Base-by-base conservation (phyloP, 1,139 yeast genomes). In the Magnusiomyces tetraspermus region DNA sequence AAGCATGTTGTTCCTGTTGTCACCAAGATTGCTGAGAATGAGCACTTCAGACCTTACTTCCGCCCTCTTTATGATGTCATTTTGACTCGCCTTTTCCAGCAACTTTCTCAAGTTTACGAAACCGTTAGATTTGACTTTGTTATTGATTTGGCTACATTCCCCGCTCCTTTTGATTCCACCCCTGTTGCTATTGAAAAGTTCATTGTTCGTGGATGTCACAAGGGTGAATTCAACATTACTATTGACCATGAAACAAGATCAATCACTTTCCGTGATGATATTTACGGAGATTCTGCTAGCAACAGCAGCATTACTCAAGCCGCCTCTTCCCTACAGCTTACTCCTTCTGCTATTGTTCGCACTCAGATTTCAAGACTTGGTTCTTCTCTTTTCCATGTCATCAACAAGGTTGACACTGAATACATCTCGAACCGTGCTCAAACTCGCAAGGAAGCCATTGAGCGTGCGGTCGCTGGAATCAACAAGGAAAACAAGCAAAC, bases 241-340 rank as follows among this genome's bases (percentile, higher is more conserved):
- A 85, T 92, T 64, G 96, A 92, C 71, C 97, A 92, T 67, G 94
- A 82, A 63, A 71, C 84, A 45, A 79, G 79, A 60, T 85, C 87
- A 57, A 85, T 90, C 57, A 77, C 82, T 26, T 90, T 92, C 76
- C 81, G 80, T 64, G 80, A 85, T 53, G 86, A 85, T 66, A 85
- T 95, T 66, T 85, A 85, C 64, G 87, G 80, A 63, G 83, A 79
- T 59, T 73, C 79, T 31, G 50, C 46, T 47, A 73, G 73, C 58
- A 71, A 71, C 57, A 57, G 61, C 57, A 37, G 57, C 58, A 53
- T 57, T 42, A 73, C 70, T 46, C 65, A 63, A 38, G 74, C 63
- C 51, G 62, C 63, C 31, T 59, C 61, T 48, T 57, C 63, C 31
- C 60, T 80, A 63, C 87, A 83, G 70, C 68, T 77, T 36, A 79